Percentiles rank a stretch among this genome's conserved stretches.
Evolutionary conservation across 495 filamentous ascomycete genomes (phyloP).

Genomic region (Thozetella sp.): DNA sequence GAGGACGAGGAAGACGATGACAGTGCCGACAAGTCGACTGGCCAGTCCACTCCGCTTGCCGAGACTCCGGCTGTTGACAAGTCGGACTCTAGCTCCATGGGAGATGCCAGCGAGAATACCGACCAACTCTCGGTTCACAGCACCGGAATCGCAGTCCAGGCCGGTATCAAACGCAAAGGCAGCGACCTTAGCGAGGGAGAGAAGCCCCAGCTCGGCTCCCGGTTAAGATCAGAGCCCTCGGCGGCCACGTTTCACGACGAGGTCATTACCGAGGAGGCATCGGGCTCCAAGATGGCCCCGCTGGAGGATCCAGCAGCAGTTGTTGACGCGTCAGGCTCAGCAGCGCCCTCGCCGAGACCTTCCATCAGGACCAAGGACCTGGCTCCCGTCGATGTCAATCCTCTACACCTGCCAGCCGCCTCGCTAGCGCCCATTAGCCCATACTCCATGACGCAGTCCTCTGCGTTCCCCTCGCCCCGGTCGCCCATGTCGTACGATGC

Average conservation of each 20-base stretch:
- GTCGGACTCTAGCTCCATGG: slow-evolving; percentile 11
- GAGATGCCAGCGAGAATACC: slow-evolving; percentile 10
- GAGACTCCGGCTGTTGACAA: slow-evolving; percentile 17
- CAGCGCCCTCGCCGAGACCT: slow-evolving; percentile 58
- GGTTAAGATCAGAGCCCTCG: slow-evolving; percentile 36
- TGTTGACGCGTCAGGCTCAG: slow-evolving; percentile 45
- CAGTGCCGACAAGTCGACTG: slow-evolving; percentile 18
- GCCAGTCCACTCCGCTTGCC: slow-evolving; percentile 24
- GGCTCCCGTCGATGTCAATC: slow-evolving; percentile 50
- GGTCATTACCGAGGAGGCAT: slow-evolving; percentile 40
- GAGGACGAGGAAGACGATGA: slow-evolving; percentile 86
- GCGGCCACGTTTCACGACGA: slow-evolving; percentile 43
- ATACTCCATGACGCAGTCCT: slow-evolving; percentile 52
- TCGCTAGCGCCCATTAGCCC: slow-evolving; percentile 54
- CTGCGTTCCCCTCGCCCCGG: slow-evolving; percentile 57
- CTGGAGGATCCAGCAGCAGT: not conserved
- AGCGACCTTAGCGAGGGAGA: slow-evolving; percentile 12
- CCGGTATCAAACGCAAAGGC: not conserved
- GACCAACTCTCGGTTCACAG: not conserved
- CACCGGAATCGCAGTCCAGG: not conserved
- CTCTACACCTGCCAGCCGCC: slow-evolving; percentile 37
- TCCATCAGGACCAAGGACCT: slow-evolving; percentile 57
- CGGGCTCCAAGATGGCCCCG: slow-evolving; percentile 29
- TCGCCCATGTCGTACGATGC: slow-evolving; percentile 68
- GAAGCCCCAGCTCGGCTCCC: slow-evolving; percentile 11